Conservation (phyloP, 148 eudicot species). For the Camellia lanceoleosa region DNA sequence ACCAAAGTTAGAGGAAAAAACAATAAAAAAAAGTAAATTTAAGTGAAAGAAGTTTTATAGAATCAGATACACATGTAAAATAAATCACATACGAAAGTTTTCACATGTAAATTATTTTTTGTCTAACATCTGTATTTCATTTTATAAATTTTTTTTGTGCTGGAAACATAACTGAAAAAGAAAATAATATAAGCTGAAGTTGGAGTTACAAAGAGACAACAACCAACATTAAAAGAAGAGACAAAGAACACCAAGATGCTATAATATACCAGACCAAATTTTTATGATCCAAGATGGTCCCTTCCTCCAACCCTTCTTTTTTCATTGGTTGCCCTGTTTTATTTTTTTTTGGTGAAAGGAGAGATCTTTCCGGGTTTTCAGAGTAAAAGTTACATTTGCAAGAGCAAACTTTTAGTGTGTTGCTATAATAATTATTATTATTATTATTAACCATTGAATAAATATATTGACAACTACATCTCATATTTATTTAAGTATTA, state of each 20-base stretch:
- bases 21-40: no score
- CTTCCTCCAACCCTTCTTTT: background rate
- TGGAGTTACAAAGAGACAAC: conserved; percentile 9
- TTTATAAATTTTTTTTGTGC: no score
- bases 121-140: no score
- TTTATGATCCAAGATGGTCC: conserved; percentile 6
- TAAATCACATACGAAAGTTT: no score
- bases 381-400: conserved; percentile 11
- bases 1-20: background rate
- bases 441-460: no score
- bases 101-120: no score
- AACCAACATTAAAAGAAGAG: conserved; percentile 27
- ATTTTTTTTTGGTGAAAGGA: background rate
- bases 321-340: background rate
- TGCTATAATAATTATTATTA: no score
- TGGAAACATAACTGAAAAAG: background rate
- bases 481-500: no score
- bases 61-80: no score
- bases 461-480: no score
- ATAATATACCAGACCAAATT: background rate
- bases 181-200: background rate
- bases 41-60: no score
- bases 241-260: conserved; percentile 11
- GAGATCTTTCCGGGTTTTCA: background rate
- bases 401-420: no score